Conservation (phyloP, 2,329 filamentous ascomycete species). For the Fusarium verrucosum region DNA sequence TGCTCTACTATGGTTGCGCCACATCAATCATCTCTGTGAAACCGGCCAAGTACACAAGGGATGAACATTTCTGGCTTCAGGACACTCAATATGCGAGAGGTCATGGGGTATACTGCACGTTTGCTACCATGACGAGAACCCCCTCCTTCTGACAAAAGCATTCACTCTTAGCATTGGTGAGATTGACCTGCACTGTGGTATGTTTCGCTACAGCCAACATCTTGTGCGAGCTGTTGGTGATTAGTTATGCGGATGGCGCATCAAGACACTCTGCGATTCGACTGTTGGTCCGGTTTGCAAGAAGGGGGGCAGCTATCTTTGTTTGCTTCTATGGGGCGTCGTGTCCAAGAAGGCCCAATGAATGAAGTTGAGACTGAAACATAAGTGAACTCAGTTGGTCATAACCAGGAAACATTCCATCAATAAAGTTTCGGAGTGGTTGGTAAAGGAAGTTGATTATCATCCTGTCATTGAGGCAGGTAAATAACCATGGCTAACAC, state of each 20-base stretch:
- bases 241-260: conserved; percentile 31
- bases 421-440: not conserved
- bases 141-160: conserved; percentile 18
- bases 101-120: conserved; percentile 30
- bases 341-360: conserved; percentile 9
- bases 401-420: conserved; percentile 1
- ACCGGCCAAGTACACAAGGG: conserved; percentile 25
- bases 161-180: conserved; percentile 5
- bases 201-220: conserved; percentile 23
- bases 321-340: conserved; percentile 26
- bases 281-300: conserved; percentile 26
- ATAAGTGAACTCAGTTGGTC: conserved; percentile 1
- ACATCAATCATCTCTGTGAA: conserved; percentile 30
- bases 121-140: conserved; percentile 20
- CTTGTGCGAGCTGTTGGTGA: conserved; percentile 37
- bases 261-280: conserved; percentile 30
- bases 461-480: conserved; percentile 6
- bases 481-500: conserved; percentile 20
- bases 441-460: conserved; percentile 6
- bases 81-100: conserved; percentile 16
- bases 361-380: conserved; percentile 4
- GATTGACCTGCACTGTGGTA: conserved; percentile 12
- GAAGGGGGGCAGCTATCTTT: conserved; percentile 20
- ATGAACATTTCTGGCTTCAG: conserved; percentile 10
- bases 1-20: conserved; percentile 20